These are phyloP conservation scores for Quercus wislizeni DNA, from an alignment of 306 rosid genomes.

Conservation along the genomic window DNA sequence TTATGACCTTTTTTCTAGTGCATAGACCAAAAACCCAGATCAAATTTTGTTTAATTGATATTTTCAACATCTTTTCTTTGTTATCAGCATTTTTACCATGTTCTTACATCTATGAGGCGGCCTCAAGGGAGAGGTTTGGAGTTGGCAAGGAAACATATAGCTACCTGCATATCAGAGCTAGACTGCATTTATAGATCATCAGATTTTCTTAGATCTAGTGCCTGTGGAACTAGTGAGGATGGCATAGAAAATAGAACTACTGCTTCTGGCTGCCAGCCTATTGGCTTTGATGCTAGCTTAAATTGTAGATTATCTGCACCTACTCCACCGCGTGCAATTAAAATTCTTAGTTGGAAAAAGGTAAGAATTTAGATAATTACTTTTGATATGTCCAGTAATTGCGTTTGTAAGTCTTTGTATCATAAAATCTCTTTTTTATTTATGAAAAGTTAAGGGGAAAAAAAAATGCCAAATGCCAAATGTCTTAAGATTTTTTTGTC, in stretches of 20 bases:
- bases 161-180: slow-evolving; percentile 73
- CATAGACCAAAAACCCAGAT: neutral
- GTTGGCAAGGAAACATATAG: slow-evolving; percentile 93
- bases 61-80: slow-evolving; percentile 24
- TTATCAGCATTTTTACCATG: slow-evolving; percentile 90
- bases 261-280: slow-evolving; percentile 88
- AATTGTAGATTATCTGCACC: slow-evolving; percentile 91
- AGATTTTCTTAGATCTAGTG: slow-evolving; percentile 61
- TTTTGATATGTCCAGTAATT: slow-evolving; percentile 1
- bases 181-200: slow-evolving; percentile 54
- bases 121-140: slow-evolving; percentile 98
- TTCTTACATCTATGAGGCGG: slow-evolving; percentile 77
- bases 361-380: slow-evolving; percentile 37
- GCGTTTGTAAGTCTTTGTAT: neutral
- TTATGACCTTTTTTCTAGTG: slow-evolving; percentile 5
- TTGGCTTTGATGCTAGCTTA: slow-evolving; percentile 93
- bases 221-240: slow-evolving; percentile 38
- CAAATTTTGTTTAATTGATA: slow-evolving; percentile 7
- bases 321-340: slow-evolving; percentile 88
- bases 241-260: slow-evolving; percentile 51
- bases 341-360: slow-evolving; percentile 73
- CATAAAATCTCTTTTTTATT: slow-evolving; percentile 15
- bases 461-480: neutral
- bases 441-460: neutral
- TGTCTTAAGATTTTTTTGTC: neutral